Evolutionary conservation across 306 rosid genomes (phyloP), one percentile per base, ranked within the genome.

Genomic region (Medicago arabica): DNA sequence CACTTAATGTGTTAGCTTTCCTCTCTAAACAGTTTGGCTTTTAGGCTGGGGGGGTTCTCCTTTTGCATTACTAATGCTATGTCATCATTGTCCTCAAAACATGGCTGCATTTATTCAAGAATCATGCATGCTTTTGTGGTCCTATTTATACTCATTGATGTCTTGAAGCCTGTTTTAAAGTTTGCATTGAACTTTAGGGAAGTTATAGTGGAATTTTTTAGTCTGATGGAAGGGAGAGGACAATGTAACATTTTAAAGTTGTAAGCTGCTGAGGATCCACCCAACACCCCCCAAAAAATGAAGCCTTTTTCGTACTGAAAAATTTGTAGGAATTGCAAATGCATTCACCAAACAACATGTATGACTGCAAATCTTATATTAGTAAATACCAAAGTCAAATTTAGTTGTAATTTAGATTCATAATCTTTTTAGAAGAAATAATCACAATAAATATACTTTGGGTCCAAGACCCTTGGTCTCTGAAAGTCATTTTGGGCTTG

Each of bases 51-150:
- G 47, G 43, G 67, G 34, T 39, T 75, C 73, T 65, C 44, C 67
- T 17, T 38, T 54, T 58, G 44, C 44, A 66, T 38, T 21, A 68
- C 43, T 49, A 66, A 13, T 49, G n/a, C 14, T 67, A 47, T 49
- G 83, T 18, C 44, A 40, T 40, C 44, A 34, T 46, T 61, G 73
- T 53, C 67, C 64, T 47, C 66, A 34, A 67, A 46, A 44, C 57
- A 51, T 61, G 39, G 17, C 16, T 75, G 69, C 46, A 13, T 67
- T 67, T 40, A 17, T 66, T 39, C n/a, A 46, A 51, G 4, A 75
- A 39, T 16, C 5, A 23, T 39, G 40, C 39, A 15, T 39, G 66
- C 25, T n/a, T 50, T 67, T 80, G 65, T 74, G 19, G 72, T 67
- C 55, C 75, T 67, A 39, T 19, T 49, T 49, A 49, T 49, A 21